phyloP scores from a whole-genome alignment of 1,139 yeast genomes.

The Diutina neorugosa region DNA sequence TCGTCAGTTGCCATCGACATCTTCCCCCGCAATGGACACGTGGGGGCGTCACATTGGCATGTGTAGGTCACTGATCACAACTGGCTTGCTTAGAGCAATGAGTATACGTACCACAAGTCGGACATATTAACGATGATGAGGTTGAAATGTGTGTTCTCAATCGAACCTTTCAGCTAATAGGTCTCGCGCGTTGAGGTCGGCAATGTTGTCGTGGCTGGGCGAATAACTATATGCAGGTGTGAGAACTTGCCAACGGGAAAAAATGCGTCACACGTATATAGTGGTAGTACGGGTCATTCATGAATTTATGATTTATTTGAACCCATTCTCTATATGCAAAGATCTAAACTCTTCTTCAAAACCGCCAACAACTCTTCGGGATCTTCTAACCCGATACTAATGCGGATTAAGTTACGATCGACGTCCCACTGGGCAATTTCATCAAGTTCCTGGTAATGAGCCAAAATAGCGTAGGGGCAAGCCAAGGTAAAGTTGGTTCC shows the following conservation, averaged over 20 bases:
- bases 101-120: conserved; percentile 4
- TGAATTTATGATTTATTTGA: neutral
- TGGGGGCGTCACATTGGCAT: neutral
- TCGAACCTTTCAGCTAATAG: neutral
- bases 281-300: neutral
- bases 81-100: neutral
- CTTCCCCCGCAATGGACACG: neutral
- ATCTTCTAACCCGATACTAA: conserved; percentile 76
- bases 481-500: conserved; percentile 91
- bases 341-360: conserved; percentile 21
- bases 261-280: too few relatives aligned
- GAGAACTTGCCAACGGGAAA: neutral
- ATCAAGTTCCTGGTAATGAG: conserved; percentile 77
- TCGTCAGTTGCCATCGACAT: neutral
- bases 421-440: conserved; percentile 80
- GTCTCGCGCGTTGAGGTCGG: neutral
- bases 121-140: neutral
- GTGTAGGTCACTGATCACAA: neutral
- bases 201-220: conserved; percentile 3
- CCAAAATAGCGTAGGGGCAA: conserved; percentile 84
- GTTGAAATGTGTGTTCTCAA: neutral
- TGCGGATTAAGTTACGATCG: conserved; percentile 65
- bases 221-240: neutral
- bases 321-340: neutral
- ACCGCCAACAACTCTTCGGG: conserved; percentile 40